phyloP scores from a whole-genome alignment of 768 basidiomycete genomes.

The Tricholoma flavovirens region DNA sequence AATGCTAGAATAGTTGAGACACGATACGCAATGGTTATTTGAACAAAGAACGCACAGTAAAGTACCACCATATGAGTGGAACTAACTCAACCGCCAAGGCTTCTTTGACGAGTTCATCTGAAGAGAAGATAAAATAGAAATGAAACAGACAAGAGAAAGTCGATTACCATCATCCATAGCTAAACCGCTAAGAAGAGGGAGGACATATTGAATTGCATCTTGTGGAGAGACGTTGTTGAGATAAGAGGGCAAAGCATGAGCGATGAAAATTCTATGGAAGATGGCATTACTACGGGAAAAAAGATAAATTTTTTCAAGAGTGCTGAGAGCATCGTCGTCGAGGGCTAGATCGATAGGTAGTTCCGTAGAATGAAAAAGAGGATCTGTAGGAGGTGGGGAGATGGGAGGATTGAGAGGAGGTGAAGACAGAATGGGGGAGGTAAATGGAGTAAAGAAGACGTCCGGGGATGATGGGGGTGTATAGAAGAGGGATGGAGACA shows the following conservation, averaged over 20 bases:
- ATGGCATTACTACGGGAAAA: constrained; percentile 72
- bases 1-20: constrained; percentile 42
- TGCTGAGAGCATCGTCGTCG: constrained; percentile 77
- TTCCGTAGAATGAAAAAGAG: constrained; percentile 32
- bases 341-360: constrained; percentile 35
- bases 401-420: constrained; percentile 22
- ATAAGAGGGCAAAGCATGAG: constrained; percentile 74
- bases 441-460: no score
- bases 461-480: no score
- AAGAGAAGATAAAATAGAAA: constrained; percentile 6
- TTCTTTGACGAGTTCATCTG: constrained; percentile 86
- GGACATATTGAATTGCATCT: constrained; percentile 89
- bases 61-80: constrained; percentile 90
- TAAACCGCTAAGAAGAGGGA: constrained; percentile 81
- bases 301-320: constrained; percentile 90
- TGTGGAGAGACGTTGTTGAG: constrained; percentile 72
- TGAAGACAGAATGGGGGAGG: constrained; percentile 24
- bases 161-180: constrained; percentile 76
- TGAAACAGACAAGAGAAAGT: constrained; percentile 2
- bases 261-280: constrained; percentile 70
- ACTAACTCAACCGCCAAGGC: constrained; percentile 78
- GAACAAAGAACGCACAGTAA: constrained; percentile 40
- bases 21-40: neutral
- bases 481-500: no score
- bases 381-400: constrained; percentile 22